phyloP scores from a whole-genome alignment of 805 yeast genomes.

The Torulaspora indica region DNA sequence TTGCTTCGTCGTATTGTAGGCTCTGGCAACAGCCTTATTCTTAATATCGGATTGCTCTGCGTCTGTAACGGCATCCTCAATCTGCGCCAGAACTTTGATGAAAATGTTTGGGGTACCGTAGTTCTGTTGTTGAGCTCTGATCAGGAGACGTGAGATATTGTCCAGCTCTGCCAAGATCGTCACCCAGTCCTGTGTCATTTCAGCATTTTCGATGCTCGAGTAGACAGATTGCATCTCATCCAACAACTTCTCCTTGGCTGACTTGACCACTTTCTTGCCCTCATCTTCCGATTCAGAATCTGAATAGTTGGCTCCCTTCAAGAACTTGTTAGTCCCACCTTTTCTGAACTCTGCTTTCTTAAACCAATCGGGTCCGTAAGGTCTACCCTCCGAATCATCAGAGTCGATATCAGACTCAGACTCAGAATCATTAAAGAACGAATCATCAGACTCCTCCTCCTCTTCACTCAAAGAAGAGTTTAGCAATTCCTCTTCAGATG shows the following conservation, averaged over 20 bases:
- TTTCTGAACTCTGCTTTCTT: conserved; percentile 40
- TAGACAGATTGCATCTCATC: conserved; percentile 75
- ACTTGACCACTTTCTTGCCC: conserved; percentile 79
- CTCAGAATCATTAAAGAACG: conserved; percentile 36
- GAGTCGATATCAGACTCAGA: conserved; percentile 41
- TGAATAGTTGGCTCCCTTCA: conserved; percentile 36
- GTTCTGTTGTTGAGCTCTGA: conserved; percentile 73
- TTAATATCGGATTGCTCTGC: conserved; percentile 58
- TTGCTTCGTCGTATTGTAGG: conserved; percentile 83
- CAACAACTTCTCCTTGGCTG: conserved; percentile 86
- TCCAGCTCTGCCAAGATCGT: conserved; percentile 73
- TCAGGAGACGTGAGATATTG: conserved; percentile 58
- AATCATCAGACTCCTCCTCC: conserved; percentile 37
- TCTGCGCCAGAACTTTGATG: conserved; percentile 60
- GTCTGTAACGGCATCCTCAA: conserved; percentile 65
- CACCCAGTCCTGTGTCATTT: conserved; percentile 74
- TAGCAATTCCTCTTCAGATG: conserved; percentile 40
- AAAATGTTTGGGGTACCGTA: conserved; percentile 63
- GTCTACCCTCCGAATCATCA: conserved; percentile 41
- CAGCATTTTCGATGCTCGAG: conserved; percentile 63
- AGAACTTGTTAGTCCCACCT: conserved; percentile 34
- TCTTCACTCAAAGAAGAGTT: conserved; percentile 27
- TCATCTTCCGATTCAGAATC: conserved; percentile 55
- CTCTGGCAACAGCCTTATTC: conserved; percentile 79
- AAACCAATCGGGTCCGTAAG: conserved; percentile 44